Conservation (phyloP, 108 stramenopile species). For the Mayamaea pseudoterrestris region DNA sequence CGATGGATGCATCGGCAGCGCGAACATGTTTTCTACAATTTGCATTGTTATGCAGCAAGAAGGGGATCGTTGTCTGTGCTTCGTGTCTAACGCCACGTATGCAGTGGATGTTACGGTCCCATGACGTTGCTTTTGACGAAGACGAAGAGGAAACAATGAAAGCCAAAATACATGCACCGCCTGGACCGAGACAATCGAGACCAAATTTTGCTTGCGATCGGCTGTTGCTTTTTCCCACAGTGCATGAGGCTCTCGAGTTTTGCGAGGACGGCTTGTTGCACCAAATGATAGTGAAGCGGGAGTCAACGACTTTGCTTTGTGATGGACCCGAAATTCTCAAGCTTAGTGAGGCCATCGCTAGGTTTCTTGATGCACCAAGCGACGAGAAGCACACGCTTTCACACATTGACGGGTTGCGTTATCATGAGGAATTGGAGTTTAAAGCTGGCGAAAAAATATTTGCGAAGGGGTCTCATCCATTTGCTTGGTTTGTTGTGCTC, state of each 20-base stretch:
- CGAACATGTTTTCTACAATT: constrained; percentile 71
- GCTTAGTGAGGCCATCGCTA: constrained; percentile 23
- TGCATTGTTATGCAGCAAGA: constrained; percentile 51
- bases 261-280: constrained; percentile 49
- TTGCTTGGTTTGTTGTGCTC: constrained; percentile 68
- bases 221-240: constrained; percentile 26
- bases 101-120: constrained; percentile 76
- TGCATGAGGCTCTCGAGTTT: constrained; percentile 54
- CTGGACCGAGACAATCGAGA: background rate
- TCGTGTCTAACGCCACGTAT: constrained; percentile 49
- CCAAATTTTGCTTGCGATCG: constrained; percentile 7
- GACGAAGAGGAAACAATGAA: constrained; percentile 37
- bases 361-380: constrained; percentile 29
- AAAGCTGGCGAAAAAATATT: constrained; percentile 44
- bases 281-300: too few relatives aligned
- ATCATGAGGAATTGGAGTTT: constrained; percentile 40
- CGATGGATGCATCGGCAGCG: constrained; percentile 65
- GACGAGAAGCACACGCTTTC: constrained; percentile 31
- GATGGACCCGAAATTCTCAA: background rate
- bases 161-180: constrained; percentile 9
- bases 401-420: constrained; percentile 33
- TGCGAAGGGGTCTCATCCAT: constrained; percentile 28
- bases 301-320: background rate
- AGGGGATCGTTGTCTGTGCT: constrained; percentile 54
- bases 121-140: constrained; percentile 41